These are phyloP conservation scores for Neospermospora avenae DNA, from an alignment of 2,329 filamentous ascomycete species.

Conservation along the genomic window DNA sequence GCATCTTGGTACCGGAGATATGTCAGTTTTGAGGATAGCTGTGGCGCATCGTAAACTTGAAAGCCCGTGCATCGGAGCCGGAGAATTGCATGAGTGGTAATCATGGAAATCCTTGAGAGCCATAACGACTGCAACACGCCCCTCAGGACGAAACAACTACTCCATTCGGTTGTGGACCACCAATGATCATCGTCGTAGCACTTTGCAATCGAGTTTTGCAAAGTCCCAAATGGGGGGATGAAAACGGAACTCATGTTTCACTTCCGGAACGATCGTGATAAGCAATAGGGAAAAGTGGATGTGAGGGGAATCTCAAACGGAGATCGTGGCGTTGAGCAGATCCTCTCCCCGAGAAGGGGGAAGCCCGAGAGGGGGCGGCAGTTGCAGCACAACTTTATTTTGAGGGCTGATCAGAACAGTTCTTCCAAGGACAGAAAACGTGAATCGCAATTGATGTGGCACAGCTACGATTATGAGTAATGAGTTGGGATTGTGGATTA, in stretches of 20 bases:
- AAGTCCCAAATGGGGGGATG: background rate
- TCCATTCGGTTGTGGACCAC: background rate
- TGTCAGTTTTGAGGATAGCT: conserved; percentile 12
- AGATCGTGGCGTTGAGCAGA: conserved; percentile 5
- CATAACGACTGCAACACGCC: background rate
- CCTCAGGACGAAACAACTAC: background rate
- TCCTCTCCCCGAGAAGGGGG: background rate
- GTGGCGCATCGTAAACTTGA: conserved; percentile 3
- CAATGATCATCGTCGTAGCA: background rate
- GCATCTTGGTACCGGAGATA: conserved; percentile 15
- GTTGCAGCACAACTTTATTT: background rate
- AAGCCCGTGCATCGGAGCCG: conserved; percentile 12
- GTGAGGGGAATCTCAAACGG: background rate
- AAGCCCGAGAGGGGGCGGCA: background rate
- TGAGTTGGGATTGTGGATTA: too few species aligned
- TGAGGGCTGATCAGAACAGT: background rate
- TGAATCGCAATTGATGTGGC: background rate
- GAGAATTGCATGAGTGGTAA: conserved; percentile 7
- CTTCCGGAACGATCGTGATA: background rate
- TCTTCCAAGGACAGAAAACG: background rate
- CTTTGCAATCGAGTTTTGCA: background rate
- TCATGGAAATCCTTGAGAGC: conserved; percentile 6
- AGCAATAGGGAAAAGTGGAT: background rate
- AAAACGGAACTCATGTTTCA: background rate
- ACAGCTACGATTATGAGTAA: background rate